Conservation (phyloP, 768 basidiomycete genomes). For the Collybia nuda region DNA sequence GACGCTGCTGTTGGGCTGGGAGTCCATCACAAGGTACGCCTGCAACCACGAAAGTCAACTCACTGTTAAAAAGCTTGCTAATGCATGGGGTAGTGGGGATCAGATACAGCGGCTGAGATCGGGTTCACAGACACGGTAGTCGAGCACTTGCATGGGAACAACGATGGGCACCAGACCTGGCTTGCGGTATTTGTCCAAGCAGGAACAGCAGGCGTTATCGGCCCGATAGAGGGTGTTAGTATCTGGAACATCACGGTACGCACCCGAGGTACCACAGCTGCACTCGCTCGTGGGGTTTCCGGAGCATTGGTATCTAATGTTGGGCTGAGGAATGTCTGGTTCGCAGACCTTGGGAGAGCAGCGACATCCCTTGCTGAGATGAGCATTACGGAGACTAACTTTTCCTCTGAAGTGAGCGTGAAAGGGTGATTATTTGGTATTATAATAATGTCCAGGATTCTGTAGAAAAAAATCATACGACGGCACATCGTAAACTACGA, state of each 20-base stretch:
- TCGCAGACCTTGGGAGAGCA: slow-evolving; percentile 1
- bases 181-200: slow-evolving; percentile 5
- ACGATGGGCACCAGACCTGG: slow-evolving; percentile 5
- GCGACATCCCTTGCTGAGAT: slow-evolving; percentile 1
- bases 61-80: too few species aligned
- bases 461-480: too few species aligned
- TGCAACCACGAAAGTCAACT: too few species aligned
- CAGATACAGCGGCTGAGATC: neutral
- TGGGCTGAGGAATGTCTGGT: neutral
- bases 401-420: neutral
- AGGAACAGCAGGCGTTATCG: neutral
- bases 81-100: too few species aligned
- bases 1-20: slow-evolving; percentile 6
- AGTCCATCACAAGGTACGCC: slow-evolving; percentile 7
- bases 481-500: too few species aligned
- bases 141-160: slow-evolving; percentile 4
- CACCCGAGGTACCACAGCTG: neutral
- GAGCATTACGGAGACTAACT: neutral
- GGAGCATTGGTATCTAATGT: neutral
- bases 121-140: neutral
- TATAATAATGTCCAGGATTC: too few species aligned
- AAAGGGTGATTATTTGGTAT: too few species aligned
- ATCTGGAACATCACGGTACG: slow-evolving; percentile 1
- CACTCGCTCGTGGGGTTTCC: neutral
- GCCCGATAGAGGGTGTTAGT: neutral